Evolutionary conservation across 2,329 filamentous ascomycete genomes (phyloP).

Genomic region (Xylariomycetidae sp.): DNA sequence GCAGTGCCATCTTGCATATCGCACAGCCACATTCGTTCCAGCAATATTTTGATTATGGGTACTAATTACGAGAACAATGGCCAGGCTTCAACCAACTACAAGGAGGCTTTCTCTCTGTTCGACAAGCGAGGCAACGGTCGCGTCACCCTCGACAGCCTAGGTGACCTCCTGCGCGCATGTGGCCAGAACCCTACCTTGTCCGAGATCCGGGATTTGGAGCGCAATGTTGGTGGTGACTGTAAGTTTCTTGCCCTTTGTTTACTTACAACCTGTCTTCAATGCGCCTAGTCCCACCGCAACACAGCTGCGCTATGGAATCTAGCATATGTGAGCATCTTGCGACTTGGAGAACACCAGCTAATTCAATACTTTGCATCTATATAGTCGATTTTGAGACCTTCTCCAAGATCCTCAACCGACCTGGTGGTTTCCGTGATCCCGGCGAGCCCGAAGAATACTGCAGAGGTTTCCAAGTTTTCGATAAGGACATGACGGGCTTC

Average conservation of each 20-base stretch:
- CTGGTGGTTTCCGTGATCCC: conserved; percentile 95
- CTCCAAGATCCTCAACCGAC: conserved; percentile 92
- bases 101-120: conserved; percentile 99
- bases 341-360: too few species aligned
- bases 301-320: too few species aligned
- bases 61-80: conserved; percentile 27
- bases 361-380: too few species aligned
- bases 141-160: conserved; percentile 78
- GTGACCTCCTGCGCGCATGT: conserved; percentile 91
- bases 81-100: conserved; percentile 93
- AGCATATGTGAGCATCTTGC: too few species aligned
- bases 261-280: background rate
- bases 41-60: too few species aligned
- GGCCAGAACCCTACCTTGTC: conserved; percentile 95
- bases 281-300: too few species aligned
- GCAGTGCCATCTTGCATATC: too few species aligned
- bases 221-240: conserved; percentile 87
- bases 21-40: too few species aligned
- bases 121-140: conserved; percentile 98
- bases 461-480: conserved; percentile 97
- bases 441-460: conserved; percentile 98
- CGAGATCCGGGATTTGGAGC: conserved; percentile 90
- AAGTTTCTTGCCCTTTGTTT: conserved; percentile 40
- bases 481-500: conserved; percentile 97
- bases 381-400: conserved; percentile 97